Percentiles rank a stretch among this genome's conserved stretches.
phyloP scores from a whole-genome alignment of 768 basidiomycete genomes.

The Goffeauzyma gilvescens region DNA sequence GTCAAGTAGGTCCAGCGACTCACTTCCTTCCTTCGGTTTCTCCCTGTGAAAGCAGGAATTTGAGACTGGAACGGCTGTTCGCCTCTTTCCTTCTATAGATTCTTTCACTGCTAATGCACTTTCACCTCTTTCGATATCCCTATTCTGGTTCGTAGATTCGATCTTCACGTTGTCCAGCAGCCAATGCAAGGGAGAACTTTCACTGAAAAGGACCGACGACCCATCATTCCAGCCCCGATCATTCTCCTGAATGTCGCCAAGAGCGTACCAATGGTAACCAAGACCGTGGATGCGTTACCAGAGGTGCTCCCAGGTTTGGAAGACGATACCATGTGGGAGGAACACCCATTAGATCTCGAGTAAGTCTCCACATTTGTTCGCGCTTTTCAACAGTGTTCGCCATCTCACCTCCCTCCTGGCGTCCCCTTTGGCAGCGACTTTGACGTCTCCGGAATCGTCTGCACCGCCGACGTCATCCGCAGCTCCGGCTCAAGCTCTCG shows the following conservation, averaged over 20 bases:
- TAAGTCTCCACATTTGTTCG: not conserved
- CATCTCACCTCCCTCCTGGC: not conserved
- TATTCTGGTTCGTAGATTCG: too few species aligned
- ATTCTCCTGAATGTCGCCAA: not conserved
- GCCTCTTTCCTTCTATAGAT: too few species aligned
- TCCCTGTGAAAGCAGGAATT: too few species aligned
- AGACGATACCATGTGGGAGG: not conserved
- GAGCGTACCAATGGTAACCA: not conserved
- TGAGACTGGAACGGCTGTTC: too few species aligned
- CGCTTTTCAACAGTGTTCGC: not conserved
- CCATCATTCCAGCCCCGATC: not conserved
- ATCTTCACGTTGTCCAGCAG: not conserved
- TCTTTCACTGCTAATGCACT: too few species aligned
- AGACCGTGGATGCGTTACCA: not conserved
- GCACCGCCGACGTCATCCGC: not conserved
- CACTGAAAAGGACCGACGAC: not conserved
- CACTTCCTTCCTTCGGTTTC: too few species aligned
- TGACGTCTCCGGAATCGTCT: not conserved
- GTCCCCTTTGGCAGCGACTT: not conserved
- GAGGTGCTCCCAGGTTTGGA: not conserved
- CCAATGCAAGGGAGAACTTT: not conserved
- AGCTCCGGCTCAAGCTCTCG: not conserved
- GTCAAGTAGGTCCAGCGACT: too few species aligned
- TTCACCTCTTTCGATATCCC: too few species aligned
- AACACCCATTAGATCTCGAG: not conserved